A percentile compares a stretch with the other conserved stretches of the same genome.
These are phyloP conservation scores for Backusella macrospora DNA, from an alignment of 192 early-diverging fungal species.

Conservation along the genomic window DNA sequence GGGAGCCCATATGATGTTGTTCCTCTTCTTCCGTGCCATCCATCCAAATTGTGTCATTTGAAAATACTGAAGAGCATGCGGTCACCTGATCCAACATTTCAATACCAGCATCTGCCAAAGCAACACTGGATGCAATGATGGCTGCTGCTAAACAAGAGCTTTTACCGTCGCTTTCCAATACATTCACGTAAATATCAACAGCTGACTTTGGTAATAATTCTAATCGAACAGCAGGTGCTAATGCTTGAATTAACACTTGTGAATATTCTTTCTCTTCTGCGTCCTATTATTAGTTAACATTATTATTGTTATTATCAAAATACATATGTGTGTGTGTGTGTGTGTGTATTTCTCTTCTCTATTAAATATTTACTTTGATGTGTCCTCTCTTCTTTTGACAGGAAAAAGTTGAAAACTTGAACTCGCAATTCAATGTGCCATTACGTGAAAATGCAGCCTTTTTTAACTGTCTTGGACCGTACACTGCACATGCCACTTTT, in stretches of 20 bases:
- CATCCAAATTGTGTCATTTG: constrained; percentile 43
- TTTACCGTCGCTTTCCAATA: constrained; percentile 72
- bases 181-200: constrained; percentile 58
- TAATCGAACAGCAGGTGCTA: constrained; percentile 72
- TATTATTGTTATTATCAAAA: constrained; percentile 6
- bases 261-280: constrained; percentile 68
- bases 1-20: constrained; percentile 54
- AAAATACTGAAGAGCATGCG: constrained; percentile 62
- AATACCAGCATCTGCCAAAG: constrained; percentile 82
- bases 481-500: constrained; percentile 79
- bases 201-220: constrained; percentile 74
- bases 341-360: not conserved
- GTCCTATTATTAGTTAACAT: constrained; percentile 42
- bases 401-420: constrained; percentile 78
- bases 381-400: constrained; percentile 55
- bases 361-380: constrained; percentile 24
- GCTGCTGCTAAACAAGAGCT: constrained; percentile 65
- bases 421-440: constrained; percentile 70
- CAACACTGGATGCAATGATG: constrained; percentile 66
- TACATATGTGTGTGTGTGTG: not conserved
- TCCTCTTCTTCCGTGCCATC: constrained; percentile 66
- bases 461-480: constrained; percentile 69
- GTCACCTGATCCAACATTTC: constrained; percentile 85
- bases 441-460: constrained; percentile 53
- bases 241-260: constrained; percentile 60